A percentile compares a stretch with the other conserved stretches of the same genome.
Evolutionary conservation across 2,329 filamentous ascomycete genomes (phyloP).

Genomic region (Pestalotiopsis fici): DNA sequence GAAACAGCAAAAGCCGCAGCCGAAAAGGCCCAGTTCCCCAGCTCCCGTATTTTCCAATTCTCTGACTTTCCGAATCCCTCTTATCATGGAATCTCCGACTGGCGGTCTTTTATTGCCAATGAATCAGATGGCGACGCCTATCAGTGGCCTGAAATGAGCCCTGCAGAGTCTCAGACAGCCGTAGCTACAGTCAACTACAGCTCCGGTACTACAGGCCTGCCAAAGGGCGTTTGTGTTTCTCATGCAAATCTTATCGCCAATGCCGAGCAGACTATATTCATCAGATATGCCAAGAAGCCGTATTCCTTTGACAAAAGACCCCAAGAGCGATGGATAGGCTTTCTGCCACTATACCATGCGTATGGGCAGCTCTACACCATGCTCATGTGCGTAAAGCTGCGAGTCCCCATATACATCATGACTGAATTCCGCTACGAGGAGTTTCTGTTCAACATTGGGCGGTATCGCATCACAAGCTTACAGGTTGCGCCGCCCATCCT

Average conservation of each 20-base stretch:
- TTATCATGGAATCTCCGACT: constrained; percentile 38
- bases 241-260: constrained; percentile 27
- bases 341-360: constrained; percentile 68
- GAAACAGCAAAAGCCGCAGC: constrained; percentile 43
- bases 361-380: constrained; percentile 57
- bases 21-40: constrained; percentile 35
- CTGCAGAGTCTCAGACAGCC: constrained; percentile 32
- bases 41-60: constrained; percentile 47
- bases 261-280: constrained; percentile 48
- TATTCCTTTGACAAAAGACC: constrained; percentile 36
- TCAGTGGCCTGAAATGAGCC: constrained; percentile 39
- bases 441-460: constrained; percentile 51
- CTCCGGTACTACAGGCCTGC: constrained; percentile 13
- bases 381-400: constrained; percentile 43
- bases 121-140: constrained; percentile 33
- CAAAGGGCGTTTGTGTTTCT: constrained; percentile 13
- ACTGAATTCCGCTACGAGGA: constrained; percentile 53
- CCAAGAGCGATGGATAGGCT: constrained; percentile 53
- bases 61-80: constrained; percentile 36
- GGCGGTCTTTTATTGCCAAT: constrained; percentile 38
- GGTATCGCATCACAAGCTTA: constrained; percentile 54
- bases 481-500: constrained; percentile 59
- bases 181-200: constrained; percentile 24
- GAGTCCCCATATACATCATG: constrained; percentile 57
- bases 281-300: constrained; percentile 39